phyloP scores from a whole-genome alignment of 306 rosid species.

The Citrullus colocynthis region DNA sequence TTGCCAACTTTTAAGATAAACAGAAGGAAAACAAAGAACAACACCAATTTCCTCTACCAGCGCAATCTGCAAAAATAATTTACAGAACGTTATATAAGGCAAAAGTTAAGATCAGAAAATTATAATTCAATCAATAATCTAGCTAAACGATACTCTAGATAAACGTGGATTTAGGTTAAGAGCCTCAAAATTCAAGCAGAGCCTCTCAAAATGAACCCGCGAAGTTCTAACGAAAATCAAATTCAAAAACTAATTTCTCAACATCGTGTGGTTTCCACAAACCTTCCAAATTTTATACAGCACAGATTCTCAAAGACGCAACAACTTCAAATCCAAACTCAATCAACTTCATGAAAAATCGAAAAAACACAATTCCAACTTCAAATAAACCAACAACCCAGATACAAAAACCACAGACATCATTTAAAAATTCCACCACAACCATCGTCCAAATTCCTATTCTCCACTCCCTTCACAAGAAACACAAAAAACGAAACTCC shows the following conservation, averaged over 20 bases:
- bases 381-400: not conserved
- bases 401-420: not conserved
- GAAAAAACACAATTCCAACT: not conserved
- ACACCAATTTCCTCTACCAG: constrained; percentile 16
- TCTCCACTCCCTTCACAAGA: not conserved
- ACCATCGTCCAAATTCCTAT: not conserved
- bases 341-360: not conserved
- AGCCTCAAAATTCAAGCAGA: not conserved
- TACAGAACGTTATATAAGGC: not conserved
- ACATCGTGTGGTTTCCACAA: not conserved
- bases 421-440: not conserved
- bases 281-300: too few species aligned
- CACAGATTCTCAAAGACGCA: not conserved
- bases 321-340: not conserved
- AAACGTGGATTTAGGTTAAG: not conserved
- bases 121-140: not conserved
- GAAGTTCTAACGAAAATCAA: not conserved
- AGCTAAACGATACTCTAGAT: not conserved
- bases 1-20: constrained; percentile 12
- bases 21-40: constrained; percentile 8
- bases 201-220: not conserved
- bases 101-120: not conserved
- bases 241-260: not conserved
- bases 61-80: constrained; percentile 18
- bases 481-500: not conserved